Evolutionary conservation across 2,329 filamentous ascomycete genomes (phyloP), one percentile per base, ranked within the genome.

Genomic region (Claviceps monticola): DNA sequence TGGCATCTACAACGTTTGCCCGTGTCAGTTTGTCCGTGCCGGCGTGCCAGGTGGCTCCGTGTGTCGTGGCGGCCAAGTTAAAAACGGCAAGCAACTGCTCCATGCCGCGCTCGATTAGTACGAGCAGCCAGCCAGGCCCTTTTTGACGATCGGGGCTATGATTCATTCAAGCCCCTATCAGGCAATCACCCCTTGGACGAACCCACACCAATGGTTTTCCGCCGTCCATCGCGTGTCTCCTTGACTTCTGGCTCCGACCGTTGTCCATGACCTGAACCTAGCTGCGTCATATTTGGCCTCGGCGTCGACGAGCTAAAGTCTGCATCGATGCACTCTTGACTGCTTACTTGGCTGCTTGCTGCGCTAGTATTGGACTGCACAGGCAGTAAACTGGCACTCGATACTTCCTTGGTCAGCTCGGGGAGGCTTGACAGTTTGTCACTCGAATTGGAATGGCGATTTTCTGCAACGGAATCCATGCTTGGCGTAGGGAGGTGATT

Each of bases 331-430:
- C 73, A 74, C 52, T 68, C 66, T 50, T 71, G 66, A 61, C 66
- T 70, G 62, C 73, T 75, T 51, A 68, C 66, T 50, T 71, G 66
- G 61, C 71, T 75, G 66, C 74, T 77, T 55, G 66, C 65, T 53
- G 65, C 66, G 59, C 71, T 73, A 54, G 70, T 68, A 61, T 80
- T 80, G 54, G 76, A 76, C 66, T 81, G 76, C 51, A 80, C 71
- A 46, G 82, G 68, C 50, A 83, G 68, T 60, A 80, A 65, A 62
- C 74, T 80, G 49, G 77, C 80, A 61, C 75, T 80, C 58, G 77
- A 82, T 51, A 83, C 63, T 55, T 77, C 70, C 61, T 77, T 79
- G 46, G 77, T 75, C 56, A 81, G 79, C 51, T 83, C 79, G 57
- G 72, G 76, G 57, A 83, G 80, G 66, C 76, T 80, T 51, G 80